A percentile compares a stretch with the other conserved stretches of the same genome.
These are phyloP conservation scores for Luffa aegyptiaca DNA, from an alignment of 306 rosid species.

Conservation along the genomic window DNA sequence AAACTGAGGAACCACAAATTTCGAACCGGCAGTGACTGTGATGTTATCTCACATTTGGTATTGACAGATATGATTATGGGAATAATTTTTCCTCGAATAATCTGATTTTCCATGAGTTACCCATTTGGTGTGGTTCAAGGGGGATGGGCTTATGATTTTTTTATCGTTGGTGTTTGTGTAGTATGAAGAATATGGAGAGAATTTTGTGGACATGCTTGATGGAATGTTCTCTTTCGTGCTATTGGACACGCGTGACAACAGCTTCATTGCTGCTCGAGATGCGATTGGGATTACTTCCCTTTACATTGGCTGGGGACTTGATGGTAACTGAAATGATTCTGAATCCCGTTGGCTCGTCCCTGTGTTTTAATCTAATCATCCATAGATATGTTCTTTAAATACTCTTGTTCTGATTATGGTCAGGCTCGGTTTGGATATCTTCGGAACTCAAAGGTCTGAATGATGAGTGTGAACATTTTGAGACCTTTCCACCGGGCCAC, in stretches of 20 bases:
- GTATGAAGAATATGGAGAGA: conserved; percentile 89
- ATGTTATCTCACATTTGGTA: conserved; percentile 91
- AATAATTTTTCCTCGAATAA: not conserved
- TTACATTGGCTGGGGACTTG: conserved; percentile 94
- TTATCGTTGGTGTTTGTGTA: conserved; percentile 16
- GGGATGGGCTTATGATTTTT: not conserved
- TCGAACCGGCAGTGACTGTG: conserved; percentile 88
- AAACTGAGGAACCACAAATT: conserved; percentile 58
- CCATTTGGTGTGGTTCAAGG: not conserved
- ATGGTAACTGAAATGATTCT: conserved; percentile 36
- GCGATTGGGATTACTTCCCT: conserved; percentile 90
- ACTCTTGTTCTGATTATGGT: not conserved
- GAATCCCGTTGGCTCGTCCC: not conserved
- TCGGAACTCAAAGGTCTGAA: conserved; percentile 82
- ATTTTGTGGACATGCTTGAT: conserved; percentile 79
- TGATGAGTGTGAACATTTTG: conserved; percentile 87
- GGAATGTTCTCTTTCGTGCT: conserved; percentile 88
- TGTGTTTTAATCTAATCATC: not conserved
- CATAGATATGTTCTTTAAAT: not conserved
- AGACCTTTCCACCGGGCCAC: conserved; percentile 86
- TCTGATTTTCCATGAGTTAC: not conserved
- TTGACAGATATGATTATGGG: not conserved
- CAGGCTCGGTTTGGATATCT: conserved; percentile 90
- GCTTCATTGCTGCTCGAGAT: conserved; percentile 90
- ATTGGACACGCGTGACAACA: conserved; percentile 87